Conservation (phyloP, 768 basidiomycete genomes). For the Tephrocybe rancida region DNA sequence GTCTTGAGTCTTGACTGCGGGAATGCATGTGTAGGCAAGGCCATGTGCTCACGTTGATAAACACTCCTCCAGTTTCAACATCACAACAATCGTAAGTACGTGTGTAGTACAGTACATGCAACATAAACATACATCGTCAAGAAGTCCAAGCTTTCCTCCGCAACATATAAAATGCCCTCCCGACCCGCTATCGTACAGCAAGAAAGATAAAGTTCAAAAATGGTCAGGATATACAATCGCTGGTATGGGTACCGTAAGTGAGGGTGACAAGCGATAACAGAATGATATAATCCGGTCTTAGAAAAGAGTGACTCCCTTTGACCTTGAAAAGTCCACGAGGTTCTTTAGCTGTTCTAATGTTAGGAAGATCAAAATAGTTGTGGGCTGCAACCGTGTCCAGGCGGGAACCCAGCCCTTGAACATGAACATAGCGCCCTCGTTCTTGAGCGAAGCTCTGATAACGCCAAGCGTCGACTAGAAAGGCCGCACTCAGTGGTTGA, state of each 20-base stretch:
- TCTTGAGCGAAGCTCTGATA: constrained; percentile 66
- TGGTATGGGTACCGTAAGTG: background rate
- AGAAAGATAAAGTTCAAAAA: background rate
- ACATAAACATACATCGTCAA: no score
- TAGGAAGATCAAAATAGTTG: constrained; percentile 86
- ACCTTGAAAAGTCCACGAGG: constrained; percentile 60
- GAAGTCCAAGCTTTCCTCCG: no score
- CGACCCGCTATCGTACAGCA: background rate
- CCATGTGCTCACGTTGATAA: no score
- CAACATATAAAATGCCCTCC: no score
- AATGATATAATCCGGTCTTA: constrained; percentile 12
- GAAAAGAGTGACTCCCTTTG: constrained; percentile 36
- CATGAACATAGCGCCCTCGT: constrained; percentile 87
- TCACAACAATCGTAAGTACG: no score
- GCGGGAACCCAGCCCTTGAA: constrained; percentile 92
- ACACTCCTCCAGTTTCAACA: no score
- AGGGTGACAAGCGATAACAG: background rate
- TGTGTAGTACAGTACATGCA: no score
- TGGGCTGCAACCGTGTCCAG: constrained; percentile 84
- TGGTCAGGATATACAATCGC: background rate
- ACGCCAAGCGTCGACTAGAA: constrained; percentile 69
- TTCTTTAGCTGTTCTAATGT: constrained; percentile 84
- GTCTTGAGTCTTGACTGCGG: no score
- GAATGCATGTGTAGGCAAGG: no score
- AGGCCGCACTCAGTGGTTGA: constrained; percentile 1